Conservation (phyloP, 202 grass and related monocot genomes). For the Alloteropsis angusta region DNA sequence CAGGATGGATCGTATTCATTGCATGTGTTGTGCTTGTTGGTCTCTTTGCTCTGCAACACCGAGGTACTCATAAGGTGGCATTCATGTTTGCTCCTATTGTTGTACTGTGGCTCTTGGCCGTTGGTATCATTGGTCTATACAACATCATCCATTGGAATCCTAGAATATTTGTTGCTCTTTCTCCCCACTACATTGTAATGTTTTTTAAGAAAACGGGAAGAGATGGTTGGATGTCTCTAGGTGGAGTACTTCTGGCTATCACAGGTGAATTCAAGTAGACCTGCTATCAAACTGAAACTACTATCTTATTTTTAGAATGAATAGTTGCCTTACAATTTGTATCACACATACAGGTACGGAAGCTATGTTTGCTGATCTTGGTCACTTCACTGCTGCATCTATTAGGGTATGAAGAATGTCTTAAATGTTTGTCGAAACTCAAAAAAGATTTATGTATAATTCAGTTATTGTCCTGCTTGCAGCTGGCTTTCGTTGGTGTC, state of each 20-base stretch:
- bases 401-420: slow-evolving; percentile 51
- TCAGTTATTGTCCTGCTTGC: slow-evolving; percentile 5
- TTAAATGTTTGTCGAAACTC: not conserved
- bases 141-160: slow-evolving; percentile 83
- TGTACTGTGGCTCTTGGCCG: slow-evolving; percentile 63
- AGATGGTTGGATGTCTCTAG: slow-evolving; percentile 79
- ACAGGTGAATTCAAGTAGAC: slow-evolving; percentile 45
- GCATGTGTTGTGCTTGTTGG: slow-evolving; percentile 61
- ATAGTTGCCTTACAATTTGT: slow-evolving; percentile 14
- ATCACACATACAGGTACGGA: slow-evolving; percentile 54
- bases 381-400: slow-evolving; percentile 58
- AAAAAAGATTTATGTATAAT: not conserved
- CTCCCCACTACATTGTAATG: slow-evolving; percentile 59
- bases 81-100: slow-evolving; percentile 81
- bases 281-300: not conserved
- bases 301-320: slow-evolving; percentile 1
- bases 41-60: slow-evolving; percentile 72
- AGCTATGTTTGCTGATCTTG: slow-evolving; percentile 90
- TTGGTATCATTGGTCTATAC: slow-evolving; percentile 58
- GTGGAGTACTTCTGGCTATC: slow-evolving; percentile 63
- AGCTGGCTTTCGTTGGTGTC: slow-evolving; percentile 61
- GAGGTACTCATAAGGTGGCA: slow-evolving; percentile 64
- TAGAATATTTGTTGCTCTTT: slow-evolving; percentile 62
- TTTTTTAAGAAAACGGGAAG: slow-evolving; percentile 67
- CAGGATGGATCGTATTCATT: slow-evolving; percentile 69